A percentile compares a stretch with the other conserved stretches of the same genome.
These are phyloP conservation scores for Dicorynia guianensis DNA, from an alignment of 306 rosid genomes.

Conservation along the genomic window DNA sequence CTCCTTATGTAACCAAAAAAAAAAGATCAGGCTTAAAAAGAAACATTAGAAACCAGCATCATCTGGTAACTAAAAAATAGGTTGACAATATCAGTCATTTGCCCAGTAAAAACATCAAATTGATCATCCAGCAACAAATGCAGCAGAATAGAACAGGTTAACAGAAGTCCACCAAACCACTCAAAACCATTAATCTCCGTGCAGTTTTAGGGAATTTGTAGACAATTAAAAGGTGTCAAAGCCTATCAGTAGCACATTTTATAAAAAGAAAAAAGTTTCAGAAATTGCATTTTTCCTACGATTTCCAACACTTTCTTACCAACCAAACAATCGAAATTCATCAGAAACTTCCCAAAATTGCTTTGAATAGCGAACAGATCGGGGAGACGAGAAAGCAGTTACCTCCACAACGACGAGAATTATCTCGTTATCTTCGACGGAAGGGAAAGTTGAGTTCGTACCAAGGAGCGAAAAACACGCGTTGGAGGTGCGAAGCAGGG, in stretches of 20 bases:
- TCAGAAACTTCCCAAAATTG: not conserved
- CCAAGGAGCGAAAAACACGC: conserved; percentile 26
- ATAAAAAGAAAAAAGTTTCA: too few species aligned
- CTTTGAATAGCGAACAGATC: not conserved
- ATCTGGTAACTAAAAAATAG: too few species aligned
- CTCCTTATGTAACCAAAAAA: too few species aligned
- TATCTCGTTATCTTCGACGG: too few species aligned
- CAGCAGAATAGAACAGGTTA: too few species aligned
- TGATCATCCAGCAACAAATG: conserved; percentile 8
- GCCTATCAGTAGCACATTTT: too few species aligned
- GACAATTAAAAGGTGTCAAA: not conserved
- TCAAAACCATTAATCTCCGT: conserved; percentile 7
- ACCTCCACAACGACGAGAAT: conserved; percentile 37
- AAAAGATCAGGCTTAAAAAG: too few species aligned
- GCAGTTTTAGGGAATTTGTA: not conserved
- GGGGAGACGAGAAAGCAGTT: not conserved
- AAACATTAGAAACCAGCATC: too few species aligned
- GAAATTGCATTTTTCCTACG: not conserved
- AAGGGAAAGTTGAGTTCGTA: not conserved
- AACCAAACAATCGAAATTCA: conserved; percentile 1
- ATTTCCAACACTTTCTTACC: not conserved
- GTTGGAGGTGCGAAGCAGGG: not conserved
- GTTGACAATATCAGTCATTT: too few species aligned
- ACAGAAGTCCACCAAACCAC: not conserved
- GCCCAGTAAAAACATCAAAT: too few species aligned